Base-by-base conservation (phyloP, 371 early-diverging fungal species). In the Circinella umbellata region DNA sequence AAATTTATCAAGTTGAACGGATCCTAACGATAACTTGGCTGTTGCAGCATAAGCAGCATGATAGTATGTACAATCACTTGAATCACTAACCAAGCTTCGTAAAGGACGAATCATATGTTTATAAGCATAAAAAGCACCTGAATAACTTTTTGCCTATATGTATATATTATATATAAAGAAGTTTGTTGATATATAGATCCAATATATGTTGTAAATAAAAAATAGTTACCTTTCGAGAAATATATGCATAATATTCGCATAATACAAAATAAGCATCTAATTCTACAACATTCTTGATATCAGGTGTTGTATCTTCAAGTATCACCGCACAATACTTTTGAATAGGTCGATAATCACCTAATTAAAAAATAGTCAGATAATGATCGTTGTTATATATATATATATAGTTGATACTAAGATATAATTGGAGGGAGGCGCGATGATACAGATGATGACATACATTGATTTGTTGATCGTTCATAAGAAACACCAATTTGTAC, bases 211-310 rank as follows among this genome's bases (percentile, higher is more conserved):
- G 7, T 27, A 27, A 27, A 27, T 27, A 27, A 2, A n/a, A 5
- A 13, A 39, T 5, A 3, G 17, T 42, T 78, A 78, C 78, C 69
- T 83, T 83, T 53, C 75, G 68, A 4, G 83, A 73, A 1, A 69
- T 69, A 57, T 79, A 81, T 11, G 82, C 79, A 63, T 66, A 71
- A 57, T 80, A 84, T 55, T 84, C 81, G 51, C 82, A 80, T 9
- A 82, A 27, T 1, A 72, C 64, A 37, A 82, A 78, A 51, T 80
- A 82, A 13, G 77, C 71, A 36, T 76, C 77, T 57, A 80, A 60
- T 61, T 78, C 80, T 11, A 63, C 15, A 9, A 76, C 10, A 37
- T 80, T 61, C 4, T 71, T 15, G 11, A 63, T 20, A 55, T 68
- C 27, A 3, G 76, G 76, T 14, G 69, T 17, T 15, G 67, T 14